These are phyloP conservation scores for Coffea humblotiana DNA, from an alignment of 305 asterid species.

Conservation along the genomic window DNA sequence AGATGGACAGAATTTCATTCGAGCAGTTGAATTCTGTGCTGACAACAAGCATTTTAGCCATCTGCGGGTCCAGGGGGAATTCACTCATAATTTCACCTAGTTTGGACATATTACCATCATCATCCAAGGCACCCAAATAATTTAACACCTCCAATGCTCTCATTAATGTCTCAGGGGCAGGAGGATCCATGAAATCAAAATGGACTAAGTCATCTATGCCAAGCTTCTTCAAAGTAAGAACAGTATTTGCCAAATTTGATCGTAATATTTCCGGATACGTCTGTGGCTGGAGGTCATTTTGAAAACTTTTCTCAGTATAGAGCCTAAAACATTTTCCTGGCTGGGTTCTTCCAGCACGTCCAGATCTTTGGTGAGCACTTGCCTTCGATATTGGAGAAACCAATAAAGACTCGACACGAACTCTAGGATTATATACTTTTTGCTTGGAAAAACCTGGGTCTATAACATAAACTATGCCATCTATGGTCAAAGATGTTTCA, in stretches of 20 bases:
- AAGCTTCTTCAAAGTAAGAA: conserved; percentile 82
- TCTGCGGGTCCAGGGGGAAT: conserved; percentile 95
- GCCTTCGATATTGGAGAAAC: conserved; percentile 99
- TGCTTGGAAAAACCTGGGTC: conserved; percentile 97
- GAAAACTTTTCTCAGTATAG: conserved; percentile 82
- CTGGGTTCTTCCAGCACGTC: conserved; percentile 99
- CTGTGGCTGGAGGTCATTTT: conserved; percentile 88
- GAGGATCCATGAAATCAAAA: conserved; percentile 99
- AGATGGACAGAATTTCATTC: conserved; percentile 85
- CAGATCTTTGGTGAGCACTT: conserved; percentile 96
- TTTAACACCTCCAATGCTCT: conserved; percentile 93
- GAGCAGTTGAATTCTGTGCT: conserved; percentile 92
- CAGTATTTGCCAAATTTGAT: conserved; percentile 89
- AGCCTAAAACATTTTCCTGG: conserved; percentile 98
- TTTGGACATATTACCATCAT: conserved; percentile 89
- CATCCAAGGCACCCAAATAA: conserved; percentile 93
- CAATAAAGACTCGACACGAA: conserved; percentile 91
- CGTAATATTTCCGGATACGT: conserved; percentile 92
- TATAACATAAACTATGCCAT: conserved; percentile 94
- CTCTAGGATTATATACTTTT: conserved; percentile 86
- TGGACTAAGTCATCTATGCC: conserved; percentile 92
- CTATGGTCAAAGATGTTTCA: conserved; percentile 95
- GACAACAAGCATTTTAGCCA: conserved; percentile 95
- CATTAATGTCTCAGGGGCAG: conserved; percentile 96
- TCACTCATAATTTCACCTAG: conserved; percentile 96